Base-by-base conservation (phyloP, 73 alveolate genomes). In the Paramecium octaurelia region DNA sequence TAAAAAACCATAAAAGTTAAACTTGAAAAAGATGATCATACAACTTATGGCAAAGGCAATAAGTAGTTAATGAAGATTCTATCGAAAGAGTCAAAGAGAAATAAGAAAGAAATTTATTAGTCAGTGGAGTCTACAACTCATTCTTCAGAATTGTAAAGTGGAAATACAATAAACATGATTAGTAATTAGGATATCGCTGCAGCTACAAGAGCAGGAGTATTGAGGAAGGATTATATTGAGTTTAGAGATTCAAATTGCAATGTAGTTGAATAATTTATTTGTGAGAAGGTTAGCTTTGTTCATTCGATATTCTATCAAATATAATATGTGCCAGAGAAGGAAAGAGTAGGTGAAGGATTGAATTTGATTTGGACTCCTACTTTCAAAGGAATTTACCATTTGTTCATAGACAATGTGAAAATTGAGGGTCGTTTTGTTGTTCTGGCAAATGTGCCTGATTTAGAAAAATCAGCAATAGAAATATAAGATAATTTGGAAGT, bases 371-470 rank as follows among this genome's bases (percentile, higher is more conserved):
- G 91, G 91, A 43, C 70, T 24, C 91, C 91, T 8, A 44, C 75
- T 18, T 80, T 80, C 10, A 80, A 80, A 42, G 91, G 91, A 44
- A 35, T 80, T 18, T 80, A 80, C n/a, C 48, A 80, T 40, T 80
- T 80, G 16, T 43, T 11, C 14, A 80, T 80, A 20, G 73, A 80
- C 48, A 73, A 44, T 7, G 46, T 80, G 9, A 46, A 40, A 42
- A 80, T 80, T 80, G 44, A 80, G 0, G 91, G 91, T 16, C 20
- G 46, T 0, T 80, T 80, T 46, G 23, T 80, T 12, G 76, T 80
- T 12, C 23, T 80, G 8, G 91, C 91, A 4, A 46, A 80, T 80
- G 21, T 40, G 46, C 91, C 91, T 4, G 76, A 80, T 44, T 43
- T 80, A 24, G 70, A n/a, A 24, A 44, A 23, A n/a, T 43, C 76